These are phyloP conservation scores for Cryptococcus depauperatus DNA, from an alignment of 1,284 basidiomycete genomes.

Conservation along the genomic window DNA sequence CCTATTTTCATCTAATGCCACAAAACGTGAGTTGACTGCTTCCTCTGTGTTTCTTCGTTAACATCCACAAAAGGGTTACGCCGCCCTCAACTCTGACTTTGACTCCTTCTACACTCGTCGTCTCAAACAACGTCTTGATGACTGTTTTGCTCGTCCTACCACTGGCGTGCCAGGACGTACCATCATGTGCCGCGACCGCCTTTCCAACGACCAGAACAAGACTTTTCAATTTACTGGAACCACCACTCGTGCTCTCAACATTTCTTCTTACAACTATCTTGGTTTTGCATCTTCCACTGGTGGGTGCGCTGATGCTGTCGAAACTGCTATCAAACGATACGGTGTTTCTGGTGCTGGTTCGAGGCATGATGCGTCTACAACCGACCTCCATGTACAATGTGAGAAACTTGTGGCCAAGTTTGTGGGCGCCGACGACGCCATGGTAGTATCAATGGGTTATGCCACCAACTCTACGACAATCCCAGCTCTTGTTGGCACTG, in stretches of 20 bases:
- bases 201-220: slow-evolving; percentile 72
- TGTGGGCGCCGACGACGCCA: slow-evolving; percentile 76
- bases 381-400: slow-evolving; percentile 71
- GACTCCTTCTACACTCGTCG: slow-evolving; percentile 98
- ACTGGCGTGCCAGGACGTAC: slow-evolving; percentile 95
- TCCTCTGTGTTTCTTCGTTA: not conserved
- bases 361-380: slow-evolving; percentile 72
- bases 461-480: slow-evolving; percentile 96
- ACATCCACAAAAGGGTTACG: slow-evolving; percentile 63
- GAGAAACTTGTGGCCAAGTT: slow-evolving; percentile 88
- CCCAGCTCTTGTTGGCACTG: slow-evolving; percentile 82
- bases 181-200: slow-evolving; percentile 76
- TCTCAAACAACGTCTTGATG: slow-evolving; percentile 87
- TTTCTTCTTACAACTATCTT: slow-evolving; percentile 98
- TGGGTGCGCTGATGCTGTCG: slow-evolving; percentile 87
- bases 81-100: slow-evolving; percentile 94
- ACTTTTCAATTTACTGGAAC: slow-evolving; percentile 71
- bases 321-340: slow-evolving; percentile 67
- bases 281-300: slow-evolving; percentile 93
- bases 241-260: slow-evolving; percentile 82
- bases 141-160: slow-evolving; percentile 88
- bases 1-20: slow-evolving; percentile 74
- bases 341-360: slow-evolving; percentile 71
- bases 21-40: slow-evolving; percentile 55
- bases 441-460: slow-evolving; percentile 94